Base-by-base conservation (phyloP, 78 protist species). In the Dictyostelium citrinum region DNA sequence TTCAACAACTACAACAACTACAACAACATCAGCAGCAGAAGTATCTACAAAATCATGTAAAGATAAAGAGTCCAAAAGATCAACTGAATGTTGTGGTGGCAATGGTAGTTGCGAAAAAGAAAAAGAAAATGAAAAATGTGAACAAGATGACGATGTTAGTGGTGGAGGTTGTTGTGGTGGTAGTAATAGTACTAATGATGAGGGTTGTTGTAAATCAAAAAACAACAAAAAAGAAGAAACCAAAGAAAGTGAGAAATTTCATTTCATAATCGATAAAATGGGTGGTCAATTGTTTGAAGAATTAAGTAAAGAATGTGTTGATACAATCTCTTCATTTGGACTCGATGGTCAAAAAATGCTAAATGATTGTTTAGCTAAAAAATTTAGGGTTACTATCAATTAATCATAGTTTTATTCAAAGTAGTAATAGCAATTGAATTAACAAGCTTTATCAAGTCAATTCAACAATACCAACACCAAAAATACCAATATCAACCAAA, bases 261-360 rank as follows among this genome's bases (percentile, higher is more conserved):
- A 45, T 67, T 24, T 43, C 27, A 37, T 33, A 22, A 17, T 33
- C 1, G 55, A 46, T 9, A 55, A 85, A 14, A 35, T 45, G 33
- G 78, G 61, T 17, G 72, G 58, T 22, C 7, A 29, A 20, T 61
- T 76, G 16, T 78, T 86, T 77, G 45, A 86, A 1, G 31, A 46
- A 43, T 17, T 86, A 11, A 33, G 49, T 29, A 31, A 31, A 22
- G 93, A 86, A 14, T 78, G 75, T 45, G 74, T 60, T 3, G 45
- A 41, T 22, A 61, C 71, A 6, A 45, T 86, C 14, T 64, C 33
- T 29, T 29, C 14, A 61, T 67, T 76, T 24, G 93, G 83, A 64
- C 72, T 76, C 5, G 70, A 86, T 31, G 93, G 93, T 41, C 35
- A 41, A 79, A 4, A 55, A 33, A 20, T 45, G 39, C 55, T 79